Conservation (phyloP, 257 asterid genomes). For the Nicotiana attenuata region DNA sequence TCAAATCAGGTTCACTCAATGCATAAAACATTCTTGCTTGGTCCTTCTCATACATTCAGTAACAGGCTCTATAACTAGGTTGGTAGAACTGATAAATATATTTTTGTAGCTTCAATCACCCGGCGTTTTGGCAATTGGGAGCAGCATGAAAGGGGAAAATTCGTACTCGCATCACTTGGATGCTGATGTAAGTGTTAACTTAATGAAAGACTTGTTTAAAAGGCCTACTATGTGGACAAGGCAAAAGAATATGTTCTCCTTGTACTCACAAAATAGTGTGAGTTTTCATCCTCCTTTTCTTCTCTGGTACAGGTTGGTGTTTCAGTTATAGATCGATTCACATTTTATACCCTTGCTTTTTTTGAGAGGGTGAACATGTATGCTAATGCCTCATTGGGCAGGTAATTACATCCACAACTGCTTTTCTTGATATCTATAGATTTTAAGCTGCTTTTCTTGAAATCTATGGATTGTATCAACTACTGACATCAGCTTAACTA, state of each 20-base stretch:
- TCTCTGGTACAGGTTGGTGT: slow-evolving; percentile 76
- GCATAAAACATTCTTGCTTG: neutral
- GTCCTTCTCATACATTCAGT: neutral
- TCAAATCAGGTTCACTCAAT: neutral
- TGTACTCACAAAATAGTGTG: slow-evolving; percentile 8
- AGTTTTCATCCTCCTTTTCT: slow-evolving; percentile 9
- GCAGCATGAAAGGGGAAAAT: slow-evolving; percentile 97
- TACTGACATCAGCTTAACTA: neutral
- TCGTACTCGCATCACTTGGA: slow-evolving; percentile 95
- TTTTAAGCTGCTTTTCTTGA: neutral
- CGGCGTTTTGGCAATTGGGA: slow-evolving; percentile 95
- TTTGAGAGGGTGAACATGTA: slow-evolving; percentile 95
- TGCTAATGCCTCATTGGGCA: slow-evolving; percentile 85
- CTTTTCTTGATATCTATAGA: neutral
- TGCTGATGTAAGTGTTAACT: slow-evolving; percentile 64
- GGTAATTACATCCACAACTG: slow-evolving; percentile 33
- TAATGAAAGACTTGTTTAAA: neutral
- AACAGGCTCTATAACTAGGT: neutral
- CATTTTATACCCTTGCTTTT: slow-evolving; percentile 91
- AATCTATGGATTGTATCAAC: neutral
- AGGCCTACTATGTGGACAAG: neutral
- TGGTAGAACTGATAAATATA: slow-evolving; percentile 7
- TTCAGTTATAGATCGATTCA: slow-evolving; percentile 94
- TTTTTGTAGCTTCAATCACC: slow-evolving; percentile 60
- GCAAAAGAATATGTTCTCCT: neutral